Conservation (phyloP, 768 basidiomycete genomes). For the Agaricus sinodeliciosus region DNA sequence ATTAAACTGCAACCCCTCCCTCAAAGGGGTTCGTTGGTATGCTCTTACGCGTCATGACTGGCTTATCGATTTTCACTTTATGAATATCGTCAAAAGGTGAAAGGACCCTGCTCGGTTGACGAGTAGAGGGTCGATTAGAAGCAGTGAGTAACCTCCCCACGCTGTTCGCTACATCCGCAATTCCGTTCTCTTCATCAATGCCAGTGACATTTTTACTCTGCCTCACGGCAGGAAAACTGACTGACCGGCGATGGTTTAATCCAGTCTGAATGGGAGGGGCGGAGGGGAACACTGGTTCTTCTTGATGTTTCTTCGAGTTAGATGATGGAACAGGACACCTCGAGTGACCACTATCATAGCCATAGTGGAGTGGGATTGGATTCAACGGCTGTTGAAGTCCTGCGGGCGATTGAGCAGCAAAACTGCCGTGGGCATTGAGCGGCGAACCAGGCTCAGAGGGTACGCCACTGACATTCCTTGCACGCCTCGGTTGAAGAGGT, state of each 20-base stretch:
- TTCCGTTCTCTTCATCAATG: conserved; percentile 16
- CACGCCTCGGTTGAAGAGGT: conserved; percentile 2
- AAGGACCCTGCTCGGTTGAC: conserved; percentile 46
- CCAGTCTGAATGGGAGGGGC: conserved; percentile 11
- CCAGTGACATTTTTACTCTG: conserved; percentile 11
- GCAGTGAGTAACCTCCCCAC: conserved; percentile 17
- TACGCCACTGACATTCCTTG: not conserved
- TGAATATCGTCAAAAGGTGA: conserved; percentile 79
- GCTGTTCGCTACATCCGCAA: conserved; percentile 8
- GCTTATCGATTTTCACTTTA: conserved; percentile 20
- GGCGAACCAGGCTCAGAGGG: not conserved
- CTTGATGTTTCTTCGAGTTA: not conserved
- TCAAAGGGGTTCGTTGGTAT: conserved; percentile 47
- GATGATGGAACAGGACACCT: conserved; percentile 1
- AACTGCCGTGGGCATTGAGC: not conserved
- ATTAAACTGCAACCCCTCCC: conserved; percentile 15
- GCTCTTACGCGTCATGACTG: conserved; percentile 34
- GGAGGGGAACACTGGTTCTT: not conserved
- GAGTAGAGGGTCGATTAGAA: conserved; percentile 35
- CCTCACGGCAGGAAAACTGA: conserved; percentile 8
- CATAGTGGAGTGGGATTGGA: conserved; percentile 5
- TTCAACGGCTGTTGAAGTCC: not conserved
- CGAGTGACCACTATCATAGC: not conserved
- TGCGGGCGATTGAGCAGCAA: not conserved
- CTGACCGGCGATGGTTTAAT: conserved; percentile 10